Conservation (phyloP, 768 basidiomycete genomes). For the Calocybe cyanea region DNA sequence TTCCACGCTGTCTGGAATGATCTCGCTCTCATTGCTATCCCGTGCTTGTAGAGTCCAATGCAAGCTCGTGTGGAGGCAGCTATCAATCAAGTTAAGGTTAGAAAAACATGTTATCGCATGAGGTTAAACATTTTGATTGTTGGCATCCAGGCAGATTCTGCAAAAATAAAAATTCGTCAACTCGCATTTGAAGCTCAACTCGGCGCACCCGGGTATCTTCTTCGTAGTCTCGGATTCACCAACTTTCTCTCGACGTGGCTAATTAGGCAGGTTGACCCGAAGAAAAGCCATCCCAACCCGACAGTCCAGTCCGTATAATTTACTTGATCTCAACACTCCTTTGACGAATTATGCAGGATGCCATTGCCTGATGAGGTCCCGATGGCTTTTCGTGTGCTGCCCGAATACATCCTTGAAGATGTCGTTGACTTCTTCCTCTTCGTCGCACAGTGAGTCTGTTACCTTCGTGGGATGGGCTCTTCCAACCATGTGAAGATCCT, state of each 20-base stretch:
- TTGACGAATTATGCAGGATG: conserved; percentile 50
- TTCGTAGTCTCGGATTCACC: conserved; percentile 77
- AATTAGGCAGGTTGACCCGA: conserved; percentile 84
- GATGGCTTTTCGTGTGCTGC: conserved; percentile 78
- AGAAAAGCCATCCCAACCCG: conserved; percentile 68
- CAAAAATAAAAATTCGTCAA: conserved; percentile 66
- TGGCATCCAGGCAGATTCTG: conserved; percentile 54
- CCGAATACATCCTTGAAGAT: conserved; percentile 93
- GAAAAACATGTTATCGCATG: neutral
- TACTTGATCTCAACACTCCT: neutral
- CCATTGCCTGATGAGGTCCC: conserved; percentile 87
- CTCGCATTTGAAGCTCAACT: conserved; percentile 83
- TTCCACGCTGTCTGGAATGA: conserved; percentile 3
- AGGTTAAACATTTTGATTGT: neutral
- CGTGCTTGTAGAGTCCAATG: conserved; percentile 48
- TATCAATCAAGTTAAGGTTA: conserved; percentile 74
- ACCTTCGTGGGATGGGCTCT: neutral
- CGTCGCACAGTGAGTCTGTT: conserved; percentile 61
- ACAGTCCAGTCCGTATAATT: conserved; percentile 51
- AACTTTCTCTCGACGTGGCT: conserved; percentile 93
- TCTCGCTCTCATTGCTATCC: conserved; percentile 1
- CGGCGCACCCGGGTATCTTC: conserved; percentile 79
- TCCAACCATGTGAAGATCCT: conserved; percentile 29
- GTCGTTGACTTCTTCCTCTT: conserved; percentile 88
- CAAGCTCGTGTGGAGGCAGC: conserved; percentile 76